Base-by-base conservation (phyloP, 2,329 filamentous ascomycete genomes). In the Cladosporium sp. region DNA sequence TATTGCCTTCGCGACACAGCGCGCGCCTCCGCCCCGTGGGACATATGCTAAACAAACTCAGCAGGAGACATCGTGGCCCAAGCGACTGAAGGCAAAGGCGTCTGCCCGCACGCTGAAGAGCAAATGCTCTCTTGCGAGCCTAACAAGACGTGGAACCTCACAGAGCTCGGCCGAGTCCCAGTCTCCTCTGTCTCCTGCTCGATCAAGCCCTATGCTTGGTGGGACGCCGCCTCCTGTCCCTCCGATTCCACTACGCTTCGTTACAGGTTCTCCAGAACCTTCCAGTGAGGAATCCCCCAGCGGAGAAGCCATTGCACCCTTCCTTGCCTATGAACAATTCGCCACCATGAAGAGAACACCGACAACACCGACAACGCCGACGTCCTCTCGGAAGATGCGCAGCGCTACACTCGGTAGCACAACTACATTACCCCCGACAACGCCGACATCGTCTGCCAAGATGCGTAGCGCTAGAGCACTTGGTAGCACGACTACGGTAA, bases 21-120 rank as follows among this genome's bases (percentile, higher is more conserved):
- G 50, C n/a, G 61, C 61, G n/a, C 12, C 28, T 0, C 50, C 50
- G 18, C 26, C 37, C 33, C 40, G 11, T 26, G 46, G 50, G 26
- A 55, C 26, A 21, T 10, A 40, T 23, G 28, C 61, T 55, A 56
- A 63, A 55, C 14, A 23, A 26, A 21, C 26, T 44, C 50, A 44
- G 26, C 50, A 63, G 50, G 61, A 56, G 50, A 53, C 35, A 14
- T 56, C 50, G n/a, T 63, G 61, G 61, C 61, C 50, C 50, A 56
- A 56, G 50, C 29, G 26, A 35, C 50, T 63, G 26, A 63, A 26
- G 28, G 50, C 29, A 37, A 63, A 63, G 26, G 61, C 50, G 37
- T 63, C 61, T 26, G 50, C 33, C n/a, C 33, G 61, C 10, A 56
- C 61, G 18, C 21, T 63, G 11, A 63, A 56, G 33, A 63, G 35